A percentile compares a stretch with the other conserved stretches of the same genome.
Conservation (phyloP, 352 stramenopile genomes). For the Thalassiosira hispida region DNA sequence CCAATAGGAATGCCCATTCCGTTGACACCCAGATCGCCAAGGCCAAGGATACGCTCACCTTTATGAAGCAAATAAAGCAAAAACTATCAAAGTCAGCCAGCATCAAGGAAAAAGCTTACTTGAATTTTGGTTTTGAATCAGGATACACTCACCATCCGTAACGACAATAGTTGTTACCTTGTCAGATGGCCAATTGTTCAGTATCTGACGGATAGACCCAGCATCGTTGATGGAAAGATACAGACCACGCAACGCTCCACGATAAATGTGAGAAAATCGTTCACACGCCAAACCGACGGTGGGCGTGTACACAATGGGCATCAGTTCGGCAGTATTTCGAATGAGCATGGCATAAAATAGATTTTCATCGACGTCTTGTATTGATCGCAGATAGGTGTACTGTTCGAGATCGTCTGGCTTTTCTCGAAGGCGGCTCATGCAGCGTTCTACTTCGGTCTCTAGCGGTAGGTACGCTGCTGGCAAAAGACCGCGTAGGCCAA, state of each 20-base stretch:
- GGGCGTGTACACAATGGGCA: slow-evolving; percentile 93
- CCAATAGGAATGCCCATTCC: slow-evolving; percentile 95
- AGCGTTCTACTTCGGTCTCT: slow-evolving; percentile 23
- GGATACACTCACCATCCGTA: slow-evolving; percentile 92
- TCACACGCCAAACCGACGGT: slow-evolving; percentile 89
- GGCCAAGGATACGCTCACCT: slow-evolving; percentile 93
- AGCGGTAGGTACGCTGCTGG: slow-evolving; percentile 72
- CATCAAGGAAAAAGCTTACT: no score
- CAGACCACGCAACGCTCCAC: slow-evolving; percentile 85
- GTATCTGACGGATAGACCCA: slow-evolving; percentile 84
- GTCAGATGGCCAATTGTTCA: slow-evolving; percentile 91
- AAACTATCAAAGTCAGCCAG: no score
- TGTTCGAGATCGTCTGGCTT: slow-evolving; percentile 48
- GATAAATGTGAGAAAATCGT: slow-evolving; percentile 89
- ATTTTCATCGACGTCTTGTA: slow-evolving; percentile 77
- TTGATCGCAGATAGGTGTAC: slow-evolving; percentile 42
- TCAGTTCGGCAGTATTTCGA: slow-evolving; percentile 89
- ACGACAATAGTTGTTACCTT: slow-evolving; percentile 93
- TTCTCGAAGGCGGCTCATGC: slow-evolving; percentile 70
- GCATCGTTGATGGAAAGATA: slow-evolving; percentile 82
- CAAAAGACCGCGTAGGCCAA: slow-evolving; percentile 87
- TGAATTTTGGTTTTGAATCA: no score
- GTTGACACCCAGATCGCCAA: slow-evolving; percentile 94
- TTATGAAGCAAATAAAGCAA: no score
- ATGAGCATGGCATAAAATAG: slow-evolving; percentile 81